These are phyloP conservation scores for Patellaria atrata DNA, from an alignment of 495 filamentous ascomycete genomes.

Conservation along the genomic window DNA sequence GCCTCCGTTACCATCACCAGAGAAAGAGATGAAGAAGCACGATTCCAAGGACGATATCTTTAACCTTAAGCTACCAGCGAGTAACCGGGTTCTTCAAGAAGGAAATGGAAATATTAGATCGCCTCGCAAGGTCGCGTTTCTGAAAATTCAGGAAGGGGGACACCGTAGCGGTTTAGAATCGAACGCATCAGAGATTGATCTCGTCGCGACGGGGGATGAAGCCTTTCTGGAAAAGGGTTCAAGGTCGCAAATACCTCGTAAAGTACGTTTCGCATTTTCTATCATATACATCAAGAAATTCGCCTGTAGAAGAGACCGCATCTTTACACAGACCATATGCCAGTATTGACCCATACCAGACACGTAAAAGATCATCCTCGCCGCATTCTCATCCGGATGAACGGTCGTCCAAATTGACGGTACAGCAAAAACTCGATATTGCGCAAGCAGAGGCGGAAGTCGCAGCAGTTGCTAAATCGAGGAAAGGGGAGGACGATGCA, in stretches of 20 bases:
- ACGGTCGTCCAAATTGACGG: conserved; percentile 22
- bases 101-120: conserved; percentile 14
- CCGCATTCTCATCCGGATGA: conserved; percentile 19
- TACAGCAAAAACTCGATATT: conserved; percentile 28
- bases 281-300: too few relatives aligned
- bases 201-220: conserved; percentile 1
- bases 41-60: conserved; percentile 18
- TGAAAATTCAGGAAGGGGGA: conserved; percentile 13
- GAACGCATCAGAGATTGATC: conserved; percentile 8
- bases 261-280: conserved; percentile 20
- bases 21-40: conserved; percentile 6
- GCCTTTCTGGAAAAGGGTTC: neutral
- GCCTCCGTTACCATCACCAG: conserved; percentile 13
- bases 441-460: conserved; percentile 28
- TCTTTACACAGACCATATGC: too few relatives aligned
- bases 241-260: conserved; percentile 10
- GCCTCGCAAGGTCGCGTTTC: conserved; percentile 20
- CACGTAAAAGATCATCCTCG: conserved; percentile 18
- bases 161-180: too few relatives aligned
- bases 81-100: conserved; percentile 19
- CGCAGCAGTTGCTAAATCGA: conserved; percentile 15
- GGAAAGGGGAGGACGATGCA: conserved; percentile 4
- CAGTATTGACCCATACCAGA: conserved; percentile 18
- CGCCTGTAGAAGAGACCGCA: too few relatives aligned
- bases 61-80: conserved; percentile 21